phyloP scores from a whole-genome alignment of 2,329 filamentous ascomycete species.

The Phyllosticta citrichinensis region DNA sequence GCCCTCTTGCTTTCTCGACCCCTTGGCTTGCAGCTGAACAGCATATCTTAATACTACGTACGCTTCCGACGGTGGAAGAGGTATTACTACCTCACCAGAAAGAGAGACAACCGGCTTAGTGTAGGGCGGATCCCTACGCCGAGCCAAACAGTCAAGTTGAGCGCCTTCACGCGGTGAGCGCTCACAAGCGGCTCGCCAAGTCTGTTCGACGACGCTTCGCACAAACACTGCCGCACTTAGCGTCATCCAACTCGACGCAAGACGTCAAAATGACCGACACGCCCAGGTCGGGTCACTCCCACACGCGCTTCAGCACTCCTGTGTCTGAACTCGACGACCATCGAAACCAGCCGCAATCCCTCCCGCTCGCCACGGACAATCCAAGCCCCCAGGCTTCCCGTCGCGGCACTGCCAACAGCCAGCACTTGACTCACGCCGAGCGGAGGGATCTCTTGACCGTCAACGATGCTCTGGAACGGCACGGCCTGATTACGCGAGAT shows the following conservation, averaged over 20 bases:
- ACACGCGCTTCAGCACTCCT: conserved; percentile 60
- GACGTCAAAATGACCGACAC: conserved; percentile 40
- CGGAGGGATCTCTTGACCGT: conserved; percentile 15
- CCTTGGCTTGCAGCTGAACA: conserved; percentile 11
- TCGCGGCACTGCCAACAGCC: conserved; percentile 64
- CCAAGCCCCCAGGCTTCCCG: conserved; percentile 36
- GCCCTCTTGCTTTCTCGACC: conserved; percentile 26
- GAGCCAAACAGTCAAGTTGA: conserved; percentile 41
- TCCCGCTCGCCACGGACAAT: conserved; percentile 43
- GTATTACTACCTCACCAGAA: conserved; percentile 6
- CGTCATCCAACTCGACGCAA: neutral
- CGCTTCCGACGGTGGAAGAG: conserved; percentile 10
- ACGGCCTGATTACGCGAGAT: conserved; percentile 52
- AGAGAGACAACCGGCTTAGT: conserved; percentile 25
- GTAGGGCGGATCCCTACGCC: conserved; percentile 37
- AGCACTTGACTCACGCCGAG: conserved; percentile 26
- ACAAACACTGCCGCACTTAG: neutral
- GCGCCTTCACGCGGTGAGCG: conserved; percentile 41
- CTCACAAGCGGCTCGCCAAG: conserved; percentile 43
- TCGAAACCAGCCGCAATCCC: conserved; percentile 54
- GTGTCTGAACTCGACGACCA: conserved; percentile 83
- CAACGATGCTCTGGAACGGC: conserved; percentile 34
- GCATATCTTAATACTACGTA: neutral
- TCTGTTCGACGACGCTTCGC: neutral
- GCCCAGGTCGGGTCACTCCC: conserved; percentile 55